Percentiles rank a stretch among this genome's conserved stretches.
These are phyloP conservation scores for Helianthus tuberosus DNA, from an alignment of 129 eudicot species.

Conservation along the genomic window DNA sequence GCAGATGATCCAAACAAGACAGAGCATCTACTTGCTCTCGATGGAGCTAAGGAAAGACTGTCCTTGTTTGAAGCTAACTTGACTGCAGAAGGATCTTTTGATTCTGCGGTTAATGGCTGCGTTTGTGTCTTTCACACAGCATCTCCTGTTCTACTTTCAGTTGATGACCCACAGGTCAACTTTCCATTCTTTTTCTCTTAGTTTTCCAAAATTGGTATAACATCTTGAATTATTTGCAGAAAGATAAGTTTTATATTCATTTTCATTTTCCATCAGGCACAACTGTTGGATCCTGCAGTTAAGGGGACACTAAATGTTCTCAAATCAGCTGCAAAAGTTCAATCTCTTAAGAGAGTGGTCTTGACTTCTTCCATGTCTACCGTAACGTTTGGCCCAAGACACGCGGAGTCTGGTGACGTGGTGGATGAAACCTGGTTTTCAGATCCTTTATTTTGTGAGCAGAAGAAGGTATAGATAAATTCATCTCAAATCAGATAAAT, in stretches of 20 bases:
- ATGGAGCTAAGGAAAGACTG: constrained; percentile 41
- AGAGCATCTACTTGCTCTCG: constrained; percentile 48
- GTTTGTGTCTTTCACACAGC: constrained; percentile 53
- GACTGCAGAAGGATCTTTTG: constrained; percentile 46
- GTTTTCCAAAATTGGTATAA: background rate
- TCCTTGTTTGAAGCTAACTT: constrained; percentile 27
- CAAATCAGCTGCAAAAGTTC: constrained; percentile 46
- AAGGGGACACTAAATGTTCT: constrained; percentile 67
- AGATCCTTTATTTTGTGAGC: constrained; percentile 37
- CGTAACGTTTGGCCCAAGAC: constrained; percentile 20
- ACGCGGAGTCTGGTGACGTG: constrained; percentile 32
- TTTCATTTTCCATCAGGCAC: constrained; percentile 29
- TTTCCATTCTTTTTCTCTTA: background rate
- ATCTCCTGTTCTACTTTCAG: constrained; percentile 40
- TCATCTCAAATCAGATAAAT: background rate
- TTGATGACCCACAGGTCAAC: constrained; percentile 43
- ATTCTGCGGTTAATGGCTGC: constrained; percentile 44
- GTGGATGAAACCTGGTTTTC: constrained; percentile 69
- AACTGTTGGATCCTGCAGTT: constrained; percentile 56
- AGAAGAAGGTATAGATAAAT: constrained; percentile 30
- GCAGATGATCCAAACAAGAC: constrained; percentile 54
- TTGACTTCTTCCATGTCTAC: constrained; percentile 55
- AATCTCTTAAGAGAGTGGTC: constrained; percentile 47
- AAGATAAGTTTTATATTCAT: background rate
- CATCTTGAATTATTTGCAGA: background rate